Base-by-base conservation (phyloP, 2,329 filamentous ascomycete genomes). In the Cordyceps javanica region DNA sequence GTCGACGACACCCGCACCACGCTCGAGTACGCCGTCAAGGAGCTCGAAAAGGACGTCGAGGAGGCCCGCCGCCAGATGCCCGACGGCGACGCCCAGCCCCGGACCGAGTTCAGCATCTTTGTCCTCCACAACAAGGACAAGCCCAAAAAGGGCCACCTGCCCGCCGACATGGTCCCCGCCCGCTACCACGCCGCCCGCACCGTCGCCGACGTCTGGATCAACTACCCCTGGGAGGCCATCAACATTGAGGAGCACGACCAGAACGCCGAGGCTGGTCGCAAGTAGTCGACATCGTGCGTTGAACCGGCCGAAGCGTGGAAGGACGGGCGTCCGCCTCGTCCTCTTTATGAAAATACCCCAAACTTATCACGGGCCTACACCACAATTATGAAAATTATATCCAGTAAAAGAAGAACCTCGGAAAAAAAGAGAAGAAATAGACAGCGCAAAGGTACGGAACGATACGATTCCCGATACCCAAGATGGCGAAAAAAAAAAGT, bases 41-140 rank as follows among this genome's bases (percentile, higher is more conserved):
- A 97, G 77, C 80, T 97, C 60, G 82, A 96, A 78, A 96, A 97
- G 82, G 94, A 99, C 69, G 92, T 99, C 50, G 86, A 94, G 77
- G 72, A 79, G 58, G 92, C 92, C 39, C 84, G 90, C 64, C 80
- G 87, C 74, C 84, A 87, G 69, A 75, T 91, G 48, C 90, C 90
- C 10, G 76, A 82, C 34, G 90, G 90, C 10, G 76, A 82, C 28
- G 77, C 82, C 53, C 71, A 73, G 51, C 73, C 75, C 75, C 87
- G 87, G 80, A 97, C 94, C 0, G 85, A 90, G 66, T 97, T 99
- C 70, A 88, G 85, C 71, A 89, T 99, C 69, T 99, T 99, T 73
- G 94, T 99, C 58, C 81, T 99, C 68, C 94, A 99, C 75, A 99
- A 99, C 82, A 99, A 99, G 85, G 85, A 97, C 75, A 97, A 99